Base-by-base conservation (phyloP, 2,329 filamentous ascomycete species). In the Sporothrix inflata region DNA sequence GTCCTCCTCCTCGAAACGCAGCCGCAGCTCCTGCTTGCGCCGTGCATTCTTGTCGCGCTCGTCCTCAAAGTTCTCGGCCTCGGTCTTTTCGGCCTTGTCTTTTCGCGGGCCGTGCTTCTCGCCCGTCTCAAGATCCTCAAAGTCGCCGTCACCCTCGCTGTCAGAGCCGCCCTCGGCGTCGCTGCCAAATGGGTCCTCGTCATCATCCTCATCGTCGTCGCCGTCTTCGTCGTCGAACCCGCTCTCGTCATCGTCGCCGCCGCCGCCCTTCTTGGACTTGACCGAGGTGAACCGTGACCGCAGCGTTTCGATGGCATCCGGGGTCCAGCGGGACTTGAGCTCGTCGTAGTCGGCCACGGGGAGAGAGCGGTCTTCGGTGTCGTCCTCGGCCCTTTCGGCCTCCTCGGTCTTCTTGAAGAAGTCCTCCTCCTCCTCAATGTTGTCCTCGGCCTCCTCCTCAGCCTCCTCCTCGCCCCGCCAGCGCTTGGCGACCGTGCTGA, bases 1-100 rank as follows among this genome's bases (percentile, higher is more conserved):
- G 79, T 99, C 96, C 84, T 99, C 96, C 81, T 98, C 94, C 79
- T 99, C 96, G 79, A 99, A 99, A 1, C 97, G 90, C 69, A 97
- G 85, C 79, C 94, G 97, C 70, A 99, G 88, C 80, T 99, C 96
- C 82, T 98, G 96, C 81, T 99, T 99, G 75, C 93, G 88, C 75
- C 90, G 89, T 1, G 96, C 96, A 78, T 99, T 99, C 81, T 89
- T 92, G 76, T 94, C 93, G 76, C 96, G 92, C 82, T 99, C 96
- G 3, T 90, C 92, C 74, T 95, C 94, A n/a, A 98, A 85, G 74
- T n/a, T 8, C 72, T 47, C 76, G 78, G 65, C 76, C 72, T 93
- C 90, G 2, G 89, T 91, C 0, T 91, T 90, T 80, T 97, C 93
- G 21, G 97, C 78, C 53, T 75, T 74, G 60, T 80, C 78, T 63